Percentiles rank a stretch among this genome's conserved stretches.
These are phyloP conservation scores for Neurospora intermedia DNA, from an alignment of 495 filamentous ascomycete species.

Conservation along the genomic window DNA sequence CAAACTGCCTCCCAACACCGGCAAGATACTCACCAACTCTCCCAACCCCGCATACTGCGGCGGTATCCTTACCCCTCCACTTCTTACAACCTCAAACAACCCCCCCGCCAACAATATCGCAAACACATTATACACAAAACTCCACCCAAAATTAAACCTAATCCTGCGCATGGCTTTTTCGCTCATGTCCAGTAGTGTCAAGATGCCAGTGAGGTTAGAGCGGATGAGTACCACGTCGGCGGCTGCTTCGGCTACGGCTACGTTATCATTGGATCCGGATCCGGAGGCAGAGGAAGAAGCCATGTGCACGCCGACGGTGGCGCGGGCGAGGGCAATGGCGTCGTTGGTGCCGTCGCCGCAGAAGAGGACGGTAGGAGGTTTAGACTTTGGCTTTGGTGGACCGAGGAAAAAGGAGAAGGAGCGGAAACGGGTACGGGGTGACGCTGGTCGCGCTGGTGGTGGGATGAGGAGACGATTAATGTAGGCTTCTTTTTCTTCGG, in stretches of 20 bases:
- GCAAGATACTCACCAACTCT: slow-evolving; percentile 67
- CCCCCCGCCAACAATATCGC: slow-evolving; percentile 62
- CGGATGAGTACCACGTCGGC: slow-evolving; percentile 59
- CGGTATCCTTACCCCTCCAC: slow-evolving; percentile 43
- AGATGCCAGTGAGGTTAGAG: slow-evolving; percentile 44
- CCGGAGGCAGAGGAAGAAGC: neutral
- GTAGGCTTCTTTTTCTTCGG: slow-evolving; percentile 53
- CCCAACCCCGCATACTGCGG: slow-evolving; percentile 67
- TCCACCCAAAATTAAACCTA: slow-evolving; percentile 64
- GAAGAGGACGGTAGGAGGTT: slow-evolving; percentile 46
- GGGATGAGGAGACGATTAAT: slow-evolving; percentile 32
- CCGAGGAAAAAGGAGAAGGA: neutral
- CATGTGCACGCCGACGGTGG: slow-evolving; percentile 52
- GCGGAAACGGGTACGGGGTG: too few species aligned
- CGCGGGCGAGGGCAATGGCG: slow-evolving; percentile 59
- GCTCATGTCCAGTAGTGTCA: slow-evolving; percentile 51
- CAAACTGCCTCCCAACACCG: slow-evolving; percentile 51
- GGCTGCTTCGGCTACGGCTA: slow-evolving; percentile 50
- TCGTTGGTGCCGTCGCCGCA: slow-evolving; percentile 77
- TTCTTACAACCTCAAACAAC: slow-evolving; percentile 34
- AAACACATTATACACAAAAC: slow-evolving; percentile 61
- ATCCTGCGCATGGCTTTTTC: slow-evolving; percentile 44
- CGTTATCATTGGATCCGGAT: slow-evolving; percentile 39
- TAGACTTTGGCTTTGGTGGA: neutral
- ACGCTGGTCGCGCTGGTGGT: neutral